Conservation (phyloP, 768 basidiomycete species). For the Russula olivacea region DNA sequence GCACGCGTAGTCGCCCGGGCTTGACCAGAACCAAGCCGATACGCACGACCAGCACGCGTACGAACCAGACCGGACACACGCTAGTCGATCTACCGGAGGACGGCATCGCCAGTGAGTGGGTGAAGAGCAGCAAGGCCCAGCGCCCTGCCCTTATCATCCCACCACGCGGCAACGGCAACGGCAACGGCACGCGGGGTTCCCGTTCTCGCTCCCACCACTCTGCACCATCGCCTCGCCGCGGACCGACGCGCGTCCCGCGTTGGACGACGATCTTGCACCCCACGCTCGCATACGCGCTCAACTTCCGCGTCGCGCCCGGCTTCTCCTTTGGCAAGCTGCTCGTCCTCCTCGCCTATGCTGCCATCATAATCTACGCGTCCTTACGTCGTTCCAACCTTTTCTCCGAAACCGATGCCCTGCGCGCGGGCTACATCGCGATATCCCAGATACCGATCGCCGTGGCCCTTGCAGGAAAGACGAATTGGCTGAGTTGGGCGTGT, state of each 20-base stretch:
- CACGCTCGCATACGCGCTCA: slow-evolving; percentile 30
- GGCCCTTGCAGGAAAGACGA: slow-evolving; percentile 47
- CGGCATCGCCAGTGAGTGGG: neutral
- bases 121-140: neutral
- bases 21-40: neutral
- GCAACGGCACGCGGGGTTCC: neutral
- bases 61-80: slow-evolving; percentile 3
- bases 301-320: slow-evolving; percentile 33
- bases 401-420: slow-evolving; percentile 30
- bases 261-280: slow-evolving; percentile 36
- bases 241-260: slow-evolving; percentile 35
- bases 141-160: neutral
- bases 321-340: slow-evolving; percentile 37
- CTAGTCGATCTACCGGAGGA: slow-evolving; percentile 3
- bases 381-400: slow-evolving; percentile 36
- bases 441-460: slow-evolving; percentile 44
- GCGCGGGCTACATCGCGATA: slow-evolving; percentile 36
- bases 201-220: neutral
- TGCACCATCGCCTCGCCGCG: neutral
- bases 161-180: neutral
- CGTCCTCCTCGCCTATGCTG: slow-evolving; percentile 35
- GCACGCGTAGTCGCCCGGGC: slow-evolving; percentile 15
- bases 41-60: neutral
- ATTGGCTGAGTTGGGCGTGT: slow-evolving; percentile 36
- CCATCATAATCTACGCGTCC: slow-evolving; percentile 34